Percentiles rank a stretch among this genome's conserved stretches.
These are phyloP conservation scores for Asterophora lycoperdoides DNA, from an alignment of 768 basidiomycete species.

Conservation along the genomic window DNA sequence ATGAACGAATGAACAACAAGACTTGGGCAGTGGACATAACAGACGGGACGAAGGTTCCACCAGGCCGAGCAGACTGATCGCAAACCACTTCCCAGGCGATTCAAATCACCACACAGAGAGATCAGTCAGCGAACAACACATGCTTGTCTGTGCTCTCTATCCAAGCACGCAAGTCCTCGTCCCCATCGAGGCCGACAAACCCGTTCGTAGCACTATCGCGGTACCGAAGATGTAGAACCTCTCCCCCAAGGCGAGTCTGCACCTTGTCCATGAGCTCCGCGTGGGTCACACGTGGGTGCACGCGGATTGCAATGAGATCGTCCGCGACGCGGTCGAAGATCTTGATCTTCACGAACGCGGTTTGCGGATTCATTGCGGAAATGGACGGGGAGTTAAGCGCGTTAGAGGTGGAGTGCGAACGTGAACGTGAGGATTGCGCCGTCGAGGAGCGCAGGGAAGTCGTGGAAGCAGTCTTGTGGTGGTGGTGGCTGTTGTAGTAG, in stretches of 20 bases:
- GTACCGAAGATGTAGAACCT: conserved; percentile 65
- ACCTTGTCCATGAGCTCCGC: conserved; percentile 90
- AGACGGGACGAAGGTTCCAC: not conserved
- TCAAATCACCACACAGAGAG: not conserved
- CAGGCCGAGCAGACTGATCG: not conserved
- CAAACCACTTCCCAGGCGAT: not conserved
- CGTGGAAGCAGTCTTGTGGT: conserved; percentile 41
- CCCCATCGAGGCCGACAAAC: conserved; percentile 58
- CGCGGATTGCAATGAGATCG: conserved; percentile 94
- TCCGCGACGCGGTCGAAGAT: conserved; percentile 92
- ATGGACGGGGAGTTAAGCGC: conserved; percentile 69
- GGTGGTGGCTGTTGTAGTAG: conserved; percentile 23
- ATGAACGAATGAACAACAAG: no score
- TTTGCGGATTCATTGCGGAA: conserved; percentile 72
- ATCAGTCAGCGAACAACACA: conserved; percentile 74
- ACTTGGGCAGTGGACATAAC: not conserved
- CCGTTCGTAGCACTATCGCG: conserved; percentile 66
- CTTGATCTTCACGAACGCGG: conserved; percentile 97
- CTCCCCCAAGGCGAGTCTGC: conserved; percentile 75
- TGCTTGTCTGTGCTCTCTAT: conserved; percentile 77
- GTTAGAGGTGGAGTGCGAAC: conserved; percentile 51
- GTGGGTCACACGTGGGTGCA: conserved; percentile 87
- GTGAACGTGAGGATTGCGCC: conserved; percentile 48
- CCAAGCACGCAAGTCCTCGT: conserved; percentile 68
- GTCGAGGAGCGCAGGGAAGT: conserved; percentile 52